phyloP scores from a whole-genome alignment of 768 basidiomycete genomes.

The Suillus sp. region DNA sequence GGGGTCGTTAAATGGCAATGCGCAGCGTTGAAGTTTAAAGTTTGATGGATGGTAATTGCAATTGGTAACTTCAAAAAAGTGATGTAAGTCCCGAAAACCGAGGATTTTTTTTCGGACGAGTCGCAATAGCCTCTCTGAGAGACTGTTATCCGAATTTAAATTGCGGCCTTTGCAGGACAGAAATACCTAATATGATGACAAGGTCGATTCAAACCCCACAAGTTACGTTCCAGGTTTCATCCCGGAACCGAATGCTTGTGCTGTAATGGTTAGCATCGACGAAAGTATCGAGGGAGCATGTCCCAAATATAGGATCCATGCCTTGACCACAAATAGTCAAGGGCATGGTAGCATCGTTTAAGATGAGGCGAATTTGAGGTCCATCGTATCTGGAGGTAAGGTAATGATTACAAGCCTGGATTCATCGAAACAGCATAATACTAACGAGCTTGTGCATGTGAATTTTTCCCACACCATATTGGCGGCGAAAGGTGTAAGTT shows the following conservation, averaged over 20 bases:
- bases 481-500: slow-evolving; percentile 46
- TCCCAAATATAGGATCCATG: slow-evolving; percentile 35
- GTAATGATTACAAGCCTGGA: slow-evolving; percentile 8
- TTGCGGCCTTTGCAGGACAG: neutral
- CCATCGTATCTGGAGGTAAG: slow-evolving; percentile 28
- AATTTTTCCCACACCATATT: slow-evolving; percentile 47
- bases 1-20: too few species aligned
- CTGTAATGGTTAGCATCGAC: slow-evolving; percentile 30
- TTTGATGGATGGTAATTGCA: too few species aligned
- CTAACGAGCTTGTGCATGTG: slow-evolving; percentile 38
- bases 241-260: slow-evolving; percentile 32
- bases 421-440: neutral
- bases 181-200: neutral
- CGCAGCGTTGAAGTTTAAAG: too few species aligned
- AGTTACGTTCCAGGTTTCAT: slow-evolving; percentile 38
- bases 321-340: slow-evolving; percentile 36
- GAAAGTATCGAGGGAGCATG: slow-evolving; percentile 42
- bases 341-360: slow-evolving; percentile 44
- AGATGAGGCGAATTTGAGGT: slow-evolving; percentile 43
- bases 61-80: too few species aligned
- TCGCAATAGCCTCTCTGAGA: neutral
- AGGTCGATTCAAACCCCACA: slow-evolving; percentile 27
- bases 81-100: neutral
- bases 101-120: neutral
- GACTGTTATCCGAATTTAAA: neutral